Conservation (phyloP, 2,329 filamentous ascomycete species). For the Pseudogymnoascus sp. region DNA sequence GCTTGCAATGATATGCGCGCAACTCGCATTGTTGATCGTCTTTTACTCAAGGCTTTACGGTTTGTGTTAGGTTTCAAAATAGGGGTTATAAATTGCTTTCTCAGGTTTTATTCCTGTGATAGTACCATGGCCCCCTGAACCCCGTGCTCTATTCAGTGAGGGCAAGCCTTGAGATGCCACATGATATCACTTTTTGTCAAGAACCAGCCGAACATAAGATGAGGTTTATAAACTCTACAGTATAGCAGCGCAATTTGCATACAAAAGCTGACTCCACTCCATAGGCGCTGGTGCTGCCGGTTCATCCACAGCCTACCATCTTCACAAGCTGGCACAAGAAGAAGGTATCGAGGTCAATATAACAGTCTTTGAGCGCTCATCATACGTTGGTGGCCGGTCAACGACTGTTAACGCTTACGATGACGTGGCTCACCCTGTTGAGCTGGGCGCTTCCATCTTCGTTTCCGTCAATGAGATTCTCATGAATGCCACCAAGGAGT, state of each 20-base stretch:
- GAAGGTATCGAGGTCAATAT: conserved; percentile 59
- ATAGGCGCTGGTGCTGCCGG: conserved; percentile 83
- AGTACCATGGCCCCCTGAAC: background rate
- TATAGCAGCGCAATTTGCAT: background rate
- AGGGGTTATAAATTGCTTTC: background rate
- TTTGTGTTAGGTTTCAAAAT: background rate
- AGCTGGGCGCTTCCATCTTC: conserved; percentile 89
- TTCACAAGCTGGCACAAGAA: conserved; percentile 60
- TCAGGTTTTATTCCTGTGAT: background rate
- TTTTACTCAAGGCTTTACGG: background rate
- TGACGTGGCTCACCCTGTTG: conserved; percentile 59
- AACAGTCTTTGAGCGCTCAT: conserved; percentile 75
- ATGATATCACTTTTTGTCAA: background rate
- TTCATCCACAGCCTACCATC: conserved; percentile 75
- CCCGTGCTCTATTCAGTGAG: background rate
- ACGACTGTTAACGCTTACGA: conserved; percentile 74
- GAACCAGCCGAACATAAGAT: background rate
- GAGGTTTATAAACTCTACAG: background rate
- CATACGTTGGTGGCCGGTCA: conserved; percentile 74
- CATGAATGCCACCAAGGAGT: conserved; percentile 59
- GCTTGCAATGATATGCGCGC: background rate
- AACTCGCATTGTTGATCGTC: background rate
- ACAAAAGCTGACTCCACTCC: background rate
- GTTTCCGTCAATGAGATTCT: conserved; percentile 78
- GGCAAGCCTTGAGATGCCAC: background rate